A percentile compares a stretch with the other conserved stretches of the same genome.
Evolutionary conservation across 179 eudicot genomes (phyloP).

Genomic region (Amaranthus tricolor): DNA sequence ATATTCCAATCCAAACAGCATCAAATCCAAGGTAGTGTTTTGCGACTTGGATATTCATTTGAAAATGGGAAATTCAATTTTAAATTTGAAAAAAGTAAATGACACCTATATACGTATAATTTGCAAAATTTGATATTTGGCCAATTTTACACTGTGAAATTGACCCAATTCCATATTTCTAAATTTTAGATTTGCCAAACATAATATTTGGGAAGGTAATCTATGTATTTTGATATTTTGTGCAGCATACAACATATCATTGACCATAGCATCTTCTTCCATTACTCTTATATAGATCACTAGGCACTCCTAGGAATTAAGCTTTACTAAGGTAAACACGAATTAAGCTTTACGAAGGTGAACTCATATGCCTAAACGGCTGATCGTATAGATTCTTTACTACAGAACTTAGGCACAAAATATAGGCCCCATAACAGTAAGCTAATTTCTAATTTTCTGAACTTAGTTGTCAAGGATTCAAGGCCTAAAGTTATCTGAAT

Average conservation of each 20-base stretch:
- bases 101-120: too few species aligned
- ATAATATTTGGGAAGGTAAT: too few species aligned
- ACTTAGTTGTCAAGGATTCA: too few species aligned
- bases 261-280: neutral
- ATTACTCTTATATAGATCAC: neutral
- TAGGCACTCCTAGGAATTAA: neutral
- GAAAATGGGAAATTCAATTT: too few species aligned
- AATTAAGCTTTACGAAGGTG: too few species aligned
- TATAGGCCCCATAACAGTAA: neutral
- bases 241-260: neutral
- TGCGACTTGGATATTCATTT: too few species aligned
- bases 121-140: too few species aligned
- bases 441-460: neutral
- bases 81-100: too few species aligned
- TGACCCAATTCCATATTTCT: too few species aligned
- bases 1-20: neutral
- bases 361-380: neutral
- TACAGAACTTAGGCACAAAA: neutral
- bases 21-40: neutral
- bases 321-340: neutral
- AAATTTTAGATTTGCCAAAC: too few species aligned
- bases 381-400: neutral
- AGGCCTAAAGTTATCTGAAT: too few species aligned
- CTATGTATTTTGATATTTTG: neutral
- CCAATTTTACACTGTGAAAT: too few species aligned